Evolutionary conservation across 371 early-diverging fungal species (phyloP).

Genomic region (Mucor velutinosus): DNA sequence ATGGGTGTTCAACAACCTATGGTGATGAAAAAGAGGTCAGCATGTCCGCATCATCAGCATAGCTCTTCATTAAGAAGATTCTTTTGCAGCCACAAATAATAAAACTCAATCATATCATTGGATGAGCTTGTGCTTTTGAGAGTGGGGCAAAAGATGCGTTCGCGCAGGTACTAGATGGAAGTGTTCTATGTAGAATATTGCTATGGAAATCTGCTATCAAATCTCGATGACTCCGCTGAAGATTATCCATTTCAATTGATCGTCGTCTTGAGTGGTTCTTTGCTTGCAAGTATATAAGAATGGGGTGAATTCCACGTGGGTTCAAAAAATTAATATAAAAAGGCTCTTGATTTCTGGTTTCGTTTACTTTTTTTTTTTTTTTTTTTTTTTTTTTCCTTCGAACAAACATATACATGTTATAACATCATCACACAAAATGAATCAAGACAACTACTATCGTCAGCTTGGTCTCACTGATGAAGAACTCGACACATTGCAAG

Average conservation of each 20-base stretch:
- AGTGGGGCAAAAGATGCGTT: not conserved
- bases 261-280: not conserved
- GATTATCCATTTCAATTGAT: not conserved
- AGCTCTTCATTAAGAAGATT: conserved; percentile 32
- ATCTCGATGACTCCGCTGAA: not conserved
- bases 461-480: conserved; percentile 15
- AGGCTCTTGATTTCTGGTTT: not conserved
- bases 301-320: not conserved
- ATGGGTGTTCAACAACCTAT: conserved; percentile 37
- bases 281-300: not conserved
- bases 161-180: not conserved
- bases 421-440: not conserved
- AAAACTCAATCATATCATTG: not conserved
- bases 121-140: not conserved
- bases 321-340: not conserved
- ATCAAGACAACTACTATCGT: not conserved
- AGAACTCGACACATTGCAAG: conserved; percentile 22
- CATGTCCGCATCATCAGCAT: conserved; percentile 27
- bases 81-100: conserved; percentile 33
- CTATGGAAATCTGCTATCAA: conserved; percentile 2
- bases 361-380: not conserved
- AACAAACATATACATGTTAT: too few species aligned
- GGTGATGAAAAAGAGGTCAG: conserved; percentile 1
- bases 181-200: conserved; percentile 2
- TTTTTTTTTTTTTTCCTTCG: not conserved